phyloP scores from a whole-genome alignment of 345 rosid genomes.

The Capsella bursapastoris region DNA sequence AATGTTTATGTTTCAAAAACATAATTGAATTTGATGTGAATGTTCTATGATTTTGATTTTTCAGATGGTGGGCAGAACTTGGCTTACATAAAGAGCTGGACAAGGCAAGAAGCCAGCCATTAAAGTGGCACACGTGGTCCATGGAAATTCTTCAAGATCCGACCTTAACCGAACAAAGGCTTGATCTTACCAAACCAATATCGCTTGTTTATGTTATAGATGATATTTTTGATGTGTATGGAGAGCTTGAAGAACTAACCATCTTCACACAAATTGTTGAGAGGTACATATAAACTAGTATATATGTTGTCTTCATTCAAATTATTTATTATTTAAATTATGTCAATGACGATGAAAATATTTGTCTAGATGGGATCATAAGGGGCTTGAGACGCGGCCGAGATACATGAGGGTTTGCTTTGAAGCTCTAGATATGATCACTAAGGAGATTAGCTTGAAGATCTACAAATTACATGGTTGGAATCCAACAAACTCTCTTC shows the following conservation, averaged over 20 bases:
- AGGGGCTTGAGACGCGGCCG: conserved; percentile 42
- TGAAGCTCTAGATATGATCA: conserved; percentile 51
- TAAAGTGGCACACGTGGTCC: conserved; percentile 61
- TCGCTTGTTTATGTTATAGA: conserved; percentile 62
- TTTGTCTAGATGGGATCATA: conserved; percentile 52
- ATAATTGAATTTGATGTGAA: background rate
- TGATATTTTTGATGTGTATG: conserved; percentile 60
- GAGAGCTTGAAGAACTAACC: conserved; percentile 53
- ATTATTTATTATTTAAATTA: background rate
- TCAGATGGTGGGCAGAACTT: conserved; percentile 69
- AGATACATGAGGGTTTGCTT: conserved; percentile 53
- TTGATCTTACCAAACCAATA: conserved; percentile 57
- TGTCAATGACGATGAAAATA: background rate
- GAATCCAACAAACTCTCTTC: conserved; percentile 49
- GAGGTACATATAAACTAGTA: conserved; percentile 31
- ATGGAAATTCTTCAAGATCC: conserved; percentile 56
- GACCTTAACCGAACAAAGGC: conserved; percentile 49
- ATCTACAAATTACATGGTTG: conserved; percentile 45
- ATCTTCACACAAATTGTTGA: conserved; percentile 51
- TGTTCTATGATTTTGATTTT: background rate
- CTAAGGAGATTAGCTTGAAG: conserved; percentile 49
- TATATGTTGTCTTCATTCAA: background rate
- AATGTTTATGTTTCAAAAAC: background rate
- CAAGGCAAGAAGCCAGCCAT: conserved; percentile 60
- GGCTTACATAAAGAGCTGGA: conserved; percentile 50